phyloP scores from a whole-genome alignment of 2,329 filamentous ascomycete species.

The Ceratocystis harringtonii region DNA sequence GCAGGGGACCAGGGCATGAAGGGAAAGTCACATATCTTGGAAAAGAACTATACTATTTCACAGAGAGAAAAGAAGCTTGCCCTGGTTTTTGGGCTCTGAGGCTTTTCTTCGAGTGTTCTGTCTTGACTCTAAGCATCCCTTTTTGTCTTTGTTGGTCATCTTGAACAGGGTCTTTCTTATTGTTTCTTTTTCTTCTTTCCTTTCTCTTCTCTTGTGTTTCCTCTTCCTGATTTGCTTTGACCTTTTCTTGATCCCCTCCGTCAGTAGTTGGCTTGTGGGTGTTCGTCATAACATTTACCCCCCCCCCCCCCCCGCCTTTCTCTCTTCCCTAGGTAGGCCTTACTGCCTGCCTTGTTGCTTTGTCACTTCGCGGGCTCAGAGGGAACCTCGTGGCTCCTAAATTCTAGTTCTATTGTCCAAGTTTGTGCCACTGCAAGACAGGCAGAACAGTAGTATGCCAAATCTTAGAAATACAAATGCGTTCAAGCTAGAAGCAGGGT shows the following conservation, averaged over 20 bases:
- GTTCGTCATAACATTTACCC: background rate
- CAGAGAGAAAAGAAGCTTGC: background rate
- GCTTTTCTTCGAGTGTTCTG: background rate
- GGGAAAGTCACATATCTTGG: background rate
- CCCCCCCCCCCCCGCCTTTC: background rate
- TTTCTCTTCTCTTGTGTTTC: background rate
- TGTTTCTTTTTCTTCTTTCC: background rate
- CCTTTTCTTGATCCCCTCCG: background rate
- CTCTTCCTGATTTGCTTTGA: background rate
- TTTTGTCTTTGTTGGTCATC: background rate
- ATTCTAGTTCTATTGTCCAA: background rate
- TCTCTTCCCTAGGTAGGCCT: background rate
- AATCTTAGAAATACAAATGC: background rate
- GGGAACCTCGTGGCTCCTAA: background rate
- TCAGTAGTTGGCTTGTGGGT: background rate
- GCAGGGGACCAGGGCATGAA: too few species aligned
- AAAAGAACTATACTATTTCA: background rate
- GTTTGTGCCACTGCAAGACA: background rate
- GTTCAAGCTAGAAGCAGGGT: background rate
- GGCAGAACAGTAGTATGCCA: background rate
- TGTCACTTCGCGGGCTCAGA: background rate
- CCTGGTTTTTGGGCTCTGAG: background rate
- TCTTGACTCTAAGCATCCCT: background rate
- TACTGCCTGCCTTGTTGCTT: background rate
- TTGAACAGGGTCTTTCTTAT: background rate